Percentiles rank a stretch among this genome's conserved stretches.
Evolutionary conservation across 2,329 filamentous ascomycete species (phyloP).

Genomic region (Aspergillus novofumigatus): DNA sequence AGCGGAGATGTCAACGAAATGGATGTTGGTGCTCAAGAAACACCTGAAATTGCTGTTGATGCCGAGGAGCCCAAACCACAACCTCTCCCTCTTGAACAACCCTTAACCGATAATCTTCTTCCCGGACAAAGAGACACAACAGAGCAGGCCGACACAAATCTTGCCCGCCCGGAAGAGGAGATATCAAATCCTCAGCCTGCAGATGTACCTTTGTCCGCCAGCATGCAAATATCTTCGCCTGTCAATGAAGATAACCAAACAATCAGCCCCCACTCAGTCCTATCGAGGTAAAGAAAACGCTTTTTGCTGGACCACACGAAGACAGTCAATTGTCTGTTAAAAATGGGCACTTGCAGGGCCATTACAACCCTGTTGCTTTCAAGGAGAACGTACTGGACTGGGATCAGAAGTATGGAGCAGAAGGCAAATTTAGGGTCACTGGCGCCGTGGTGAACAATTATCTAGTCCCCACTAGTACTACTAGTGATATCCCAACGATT

Average conservation of each 20-base stretch:
- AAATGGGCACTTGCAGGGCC: conserved; percentile 33
- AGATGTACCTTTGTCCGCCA: background rate
- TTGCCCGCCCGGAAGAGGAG: conserved; percentile 2
- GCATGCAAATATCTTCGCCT: conserved; percentile 8
- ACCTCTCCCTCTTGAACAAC: conserved; percentile 5
- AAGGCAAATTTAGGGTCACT: conserved; percentile 45
- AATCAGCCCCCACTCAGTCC: conserved; percentile 39
- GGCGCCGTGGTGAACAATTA: conserved; percentile 5
- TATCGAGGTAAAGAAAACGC: conserved; percentile 40
- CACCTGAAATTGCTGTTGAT: conserved; percentile 10
- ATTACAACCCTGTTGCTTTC: conserved; percentile 52
- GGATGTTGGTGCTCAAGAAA: conserved; percentile 11
- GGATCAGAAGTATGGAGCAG: conserved; percentile 51
- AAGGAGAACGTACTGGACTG: conserved; percentile 44
- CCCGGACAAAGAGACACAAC: conserved; percentile 1
- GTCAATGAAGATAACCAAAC: conserved; percentile 21
- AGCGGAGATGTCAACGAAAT: conserved; percentile 9
- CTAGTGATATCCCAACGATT: conserved; percentile 35
- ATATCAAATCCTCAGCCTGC: background rate
- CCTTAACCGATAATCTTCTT: background rate
- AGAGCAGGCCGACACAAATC: background rate
- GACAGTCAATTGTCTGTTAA: conserved; percentile 5
- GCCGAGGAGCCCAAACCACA: conserved; percentile 10
- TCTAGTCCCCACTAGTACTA: conserved; percentile 4
- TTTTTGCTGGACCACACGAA: conserved; percentile 33